phyloP scores from a whole-genome alignment of 768 basidiomycete species.

The Mycena rebaudengoi region DNA sequence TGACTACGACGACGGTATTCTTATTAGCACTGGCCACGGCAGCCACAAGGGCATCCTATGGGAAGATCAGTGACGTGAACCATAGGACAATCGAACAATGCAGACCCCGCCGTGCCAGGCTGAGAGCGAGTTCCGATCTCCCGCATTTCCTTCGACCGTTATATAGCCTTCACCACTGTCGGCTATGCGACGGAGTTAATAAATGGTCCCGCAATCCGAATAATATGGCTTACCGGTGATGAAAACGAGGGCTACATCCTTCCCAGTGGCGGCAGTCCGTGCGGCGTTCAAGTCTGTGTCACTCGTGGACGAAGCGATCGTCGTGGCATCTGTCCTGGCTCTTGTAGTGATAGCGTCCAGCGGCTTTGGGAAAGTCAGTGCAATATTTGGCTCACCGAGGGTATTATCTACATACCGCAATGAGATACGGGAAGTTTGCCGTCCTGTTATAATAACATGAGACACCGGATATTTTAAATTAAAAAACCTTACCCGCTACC shows the following conservation, averaged over 20 bases:
- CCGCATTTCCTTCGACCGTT: conserved; percentile 59
- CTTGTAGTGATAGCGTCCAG: conserved; percentile 54
- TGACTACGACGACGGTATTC: conserved; percentile 72
- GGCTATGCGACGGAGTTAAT: conserved; percentile 1
- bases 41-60: conserved; percentile 54
- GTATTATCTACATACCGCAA: conserved; percentile 41
- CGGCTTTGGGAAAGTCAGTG: conserved; percentile 37
- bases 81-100: background rate
- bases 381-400: background rate
- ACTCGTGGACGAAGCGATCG: conserved; percentile 55
- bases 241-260: conserved; percentile 62
- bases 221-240: conserved; percentile 47
- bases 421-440: conserved; percentile 59
- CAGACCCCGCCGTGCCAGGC: conserved; percentile 61
- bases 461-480: conserved; percentile 38
- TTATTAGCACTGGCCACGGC: conserved; percentile 62
- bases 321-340: conserved; percentile 48
- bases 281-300: conserved; percentile 60
- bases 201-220: too few species aligned
- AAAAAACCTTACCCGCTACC: conserved; percentile 60
- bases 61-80: background rate
- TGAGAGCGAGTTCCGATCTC: conserved; percentile 60
- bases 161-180: conserved; percentile 48
- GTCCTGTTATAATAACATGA: conserved; percentile 32
- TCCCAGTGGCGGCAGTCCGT: conserved; percentile 49